Evolutionary conservation across 192 early-diverging fungal species (phyloP).

Genomic region (Phlyctochytrium arcticum): DNA sequence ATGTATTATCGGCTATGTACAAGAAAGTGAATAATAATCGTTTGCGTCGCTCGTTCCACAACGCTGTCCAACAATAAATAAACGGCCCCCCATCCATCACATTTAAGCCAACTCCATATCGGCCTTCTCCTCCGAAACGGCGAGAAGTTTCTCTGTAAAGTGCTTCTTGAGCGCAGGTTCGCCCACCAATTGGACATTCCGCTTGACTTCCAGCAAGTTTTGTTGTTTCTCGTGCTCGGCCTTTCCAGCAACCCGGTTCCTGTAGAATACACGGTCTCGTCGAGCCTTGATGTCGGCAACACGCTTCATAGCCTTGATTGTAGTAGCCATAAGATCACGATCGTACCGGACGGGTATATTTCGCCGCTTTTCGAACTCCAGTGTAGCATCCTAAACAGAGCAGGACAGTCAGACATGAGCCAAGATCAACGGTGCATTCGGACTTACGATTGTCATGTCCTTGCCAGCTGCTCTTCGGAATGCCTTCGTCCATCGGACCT

Average conservation of each 20-base stretch:
- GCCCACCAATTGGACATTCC: conserved; percentile 83
- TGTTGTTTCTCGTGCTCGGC: conserved; percentile 73
- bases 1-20: too few species aligned
- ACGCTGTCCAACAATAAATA: not conserved
- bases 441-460: conserved; percentile 95
- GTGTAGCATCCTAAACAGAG: conserved; percentile 74
- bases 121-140: conserved; percentile 39
- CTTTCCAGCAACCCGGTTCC: conserved; percentile 76
- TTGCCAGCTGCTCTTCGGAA: conserved; percentile 98
- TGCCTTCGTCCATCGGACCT: conserved; percentile 99
- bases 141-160: conserved; percentile 63
- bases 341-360: conserved; percentile 98
- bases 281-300: conserved; percentile 91
- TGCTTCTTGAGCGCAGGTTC: conserved; percentile 54
- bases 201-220: conserved; percentile 72
- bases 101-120: conserved; percentile 67
- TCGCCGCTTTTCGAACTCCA: conserved; percentile 98
- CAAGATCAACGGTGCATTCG: not conserved
- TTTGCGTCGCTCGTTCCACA: too few species aligned
- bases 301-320: conserved; percentile 98
- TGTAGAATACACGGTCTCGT: conserved; percentile 90
- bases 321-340: conserved; percentile 93
- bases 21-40: too few species aligned
- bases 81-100: not conserved
- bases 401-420: conserved; percentile 1